Evolutionary conservation across 2,329 filamentous ascomycete genomes (phyloP).

Genomic region (Ascosphaera apis): DNA sequence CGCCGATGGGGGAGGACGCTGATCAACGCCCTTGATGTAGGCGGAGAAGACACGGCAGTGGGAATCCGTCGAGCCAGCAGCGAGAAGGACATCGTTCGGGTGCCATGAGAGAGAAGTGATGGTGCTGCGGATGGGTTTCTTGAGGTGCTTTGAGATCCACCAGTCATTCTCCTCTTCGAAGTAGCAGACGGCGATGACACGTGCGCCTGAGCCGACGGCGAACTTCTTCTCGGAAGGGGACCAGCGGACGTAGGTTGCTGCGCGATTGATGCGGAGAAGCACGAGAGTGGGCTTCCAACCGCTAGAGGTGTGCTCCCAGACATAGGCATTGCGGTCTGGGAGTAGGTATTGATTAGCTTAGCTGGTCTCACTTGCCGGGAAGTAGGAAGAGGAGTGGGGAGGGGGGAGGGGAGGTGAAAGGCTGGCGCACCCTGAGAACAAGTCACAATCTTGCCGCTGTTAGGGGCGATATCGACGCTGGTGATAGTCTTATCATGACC

Average conservation of each 20-base stretch:
- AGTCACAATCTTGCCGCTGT: slow-evolving; percentile 80
- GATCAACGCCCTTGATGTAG: slow-evolving; percentile 89
- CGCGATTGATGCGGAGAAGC: slow-evolving; percentile 86
- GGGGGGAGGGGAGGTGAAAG: not conserved
- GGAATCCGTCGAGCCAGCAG: slow-evolving; percentile 89
- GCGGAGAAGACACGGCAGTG: slow-evolving; percentile 86
- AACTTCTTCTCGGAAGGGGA: slow-evolving; percentile 94
- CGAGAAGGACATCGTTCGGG: slow-evolving; percentile 85
- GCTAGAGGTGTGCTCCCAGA: slow-evolving; percentile 82
- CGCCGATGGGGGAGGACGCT: slow-evolving; percentile 58
- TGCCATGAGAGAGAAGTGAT: slow-evolving; percentile 93
- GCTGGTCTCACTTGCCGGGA: slow-evolving; percentile 1
- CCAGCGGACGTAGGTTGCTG: slow-evolving; percentile 93
- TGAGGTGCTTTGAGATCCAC: slow-evolving; percentile 99
- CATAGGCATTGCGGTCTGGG: slow-evolving; percentile 82
- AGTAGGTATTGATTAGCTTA: not conserved
- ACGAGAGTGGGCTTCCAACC: slow-evolving; percentile 97
- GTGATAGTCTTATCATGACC: slow-evolving; percentile 96
- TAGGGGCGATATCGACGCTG: slow-evolving; percentile 81
- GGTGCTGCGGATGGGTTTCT: slow-evolving; percentile 95
- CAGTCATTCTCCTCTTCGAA: slow-evolving; percentile 99
- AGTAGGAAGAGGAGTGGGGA: not conserved
- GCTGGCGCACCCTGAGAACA: slow-evolving; percentile 61
- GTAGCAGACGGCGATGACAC: slow-evolving; percentile 91
- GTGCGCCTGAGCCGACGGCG: slow-evolving; percentile 84